Evolutionary conservation across 176 grass and related monocot species (phyloP), one percentile per base, ranked within the genome.

Genomic region (Phragmites australis): DNA sequence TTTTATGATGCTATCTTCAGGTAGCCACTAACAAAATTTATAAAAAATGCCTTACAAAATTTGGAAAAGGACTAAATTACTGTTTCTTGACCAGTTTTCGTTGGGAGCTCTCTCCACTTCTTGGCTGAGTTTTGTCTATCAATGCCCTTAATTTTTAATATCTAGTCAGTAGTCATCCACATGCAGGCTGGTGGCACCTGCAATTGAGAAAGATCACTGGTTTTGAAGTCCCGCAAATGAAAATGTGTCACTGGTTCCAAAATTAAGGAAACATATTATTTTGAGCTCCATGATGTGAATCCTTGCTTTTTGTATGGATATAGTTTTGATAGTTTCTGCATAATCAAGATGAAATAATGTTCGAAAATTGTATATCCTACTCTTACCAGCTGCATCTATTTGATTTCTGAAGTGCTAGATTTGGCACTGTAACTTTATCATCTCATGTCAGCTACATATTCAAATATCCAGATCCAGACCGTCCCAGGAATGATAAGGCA

Each of bases 401-500:
- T 68, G 0, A 76, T 81, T 60, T 29, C 17, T 61, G 23, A 57
- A 42, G 49, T 12, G 1, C 16, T 64, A 45, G 42, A 58, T 1
- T 76, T 60, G 16, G 9, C 44, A 61, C 29, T 58, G 17, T 72
- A 72, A 57, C 63, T 44, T 72, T 63, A 19, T 74, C 50, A 67
- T 44, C 75, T 63, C 29, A 81, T 75, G 49, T 81, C 11, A 58
- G 30, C 27, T 68, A 39, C 26, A 72, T 84, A 50, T 65, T 65
- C 39, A 78, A 86, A 75, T 92, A 45, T 87, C 46, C 72, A 97
- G 94, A 97, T 76, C 89, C 89, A 59, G 91, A 94, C 54, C 62
- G 89, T 45, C 89, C 91, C 34, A 94, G 93, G 86, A 94, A 97
- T 26, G 94, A 92, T 59, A 97, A 97, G 68, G 89, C 85, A 67